phyloP scores from a whole-genome alignment of 2,329 filamentous ascomycete genomes.

The Orbilia javanica region DNA sequence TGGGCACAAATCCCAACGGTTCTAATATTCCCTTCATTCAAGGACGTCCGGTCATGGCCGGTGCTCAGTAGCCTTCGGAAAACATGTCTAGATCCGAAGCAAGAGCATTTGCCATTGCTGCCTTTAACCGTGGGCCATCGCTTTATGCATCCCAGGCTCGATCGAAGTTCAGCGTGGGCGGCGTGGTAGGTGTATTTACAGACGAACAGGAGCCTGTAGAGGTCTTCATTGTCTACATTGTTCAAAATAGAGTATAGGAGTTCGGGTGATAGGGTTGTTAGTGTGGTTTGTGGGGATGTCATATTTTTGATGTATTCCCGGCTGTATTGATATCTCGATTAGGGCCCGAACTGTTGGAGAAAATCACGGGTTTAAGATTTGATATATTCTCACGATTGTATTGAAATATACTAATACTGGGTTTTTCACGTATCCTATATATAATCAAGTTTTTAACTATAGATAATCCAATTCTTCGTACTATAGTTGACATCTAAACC shows the following conservation, averaged over 20 bases:
- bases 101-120: background rate
- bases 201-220: background rate
- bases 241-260: background rate
- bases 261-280: background rate
- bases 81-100: background rate
- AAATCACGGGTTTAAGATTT: no score
- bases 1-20: background rate
- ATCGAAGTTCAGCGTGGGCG: background rate
- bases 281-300: background rate
- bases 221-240: background rate
- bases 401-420: no score
- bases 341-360: no score
- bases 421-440: no score
- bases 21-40: background rate
- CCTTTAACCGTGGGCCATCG: background rate
- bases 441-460: no score
- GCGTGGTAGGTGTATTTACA: background rate
- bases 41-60: no score
- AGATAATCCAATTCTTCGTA: no score
- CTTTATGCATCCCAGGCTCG: background rate
- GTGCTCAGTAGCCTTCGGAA: background rate
- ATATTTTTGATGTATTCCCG: no score
- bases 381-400: no score
- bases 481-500: no score
- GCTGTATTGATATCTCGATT: no score